A percentile compares a stretch with the other conserved stretches of the same genome.
These are phyloP conservation scores for Lomentospora prolificans DNA, from an alignment of 2,329 filamentous ascomycete species.

Conservation along the genomic window DNA sequence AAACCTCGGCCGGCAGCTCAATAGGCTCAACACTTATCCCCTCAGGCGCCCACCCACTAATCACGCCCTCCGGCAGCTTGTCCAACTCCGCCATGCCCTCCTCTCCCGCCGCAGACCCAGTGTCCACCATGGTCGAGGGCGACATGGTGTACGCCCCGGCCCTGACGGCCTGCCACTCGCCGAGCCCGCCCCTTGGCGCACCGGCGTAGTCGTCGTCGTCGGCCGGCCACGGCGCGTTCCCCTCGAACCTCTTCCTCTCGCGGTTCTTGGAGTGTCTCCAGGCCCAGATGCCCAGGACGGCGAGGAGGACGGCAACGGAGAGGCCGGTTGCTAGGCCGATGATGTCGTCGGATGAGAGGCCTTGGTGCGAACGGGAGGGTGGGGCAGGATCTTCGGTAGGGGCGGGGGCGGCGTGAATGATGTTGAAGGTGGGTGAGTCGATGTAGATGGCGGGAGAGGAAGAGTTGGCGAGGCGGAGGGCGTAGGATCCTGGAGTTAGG, in stretches of 20 bases:
- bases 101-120: neutral
- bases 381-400: neutral
- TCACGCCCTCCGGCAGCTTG: conserved; percentile 4
- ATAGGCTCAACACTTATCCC: neutral
- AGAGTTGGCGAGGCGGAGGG: conserved; percentile 7
- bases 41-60: conserved; percentile 3
- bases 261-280: conserved; percentile 3
- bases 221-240: neutral
- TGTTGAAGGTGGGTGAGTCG: conserved; percentile 8
- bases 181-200: neutral
- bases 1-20: neutral
- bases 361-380: neutral
- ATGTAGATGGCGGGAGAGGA: neutral
- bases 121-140: neutral
- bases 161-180: neutral
- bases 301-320: conserved; percentile 2
- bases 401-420: conserved; percentile 8
- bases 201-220: neutral
- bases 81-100: neutral
- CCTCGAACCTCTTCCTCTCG: neutral
- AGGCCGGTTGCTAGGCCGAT: conserved; percentile 9
- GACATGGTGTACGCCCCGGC: neutral
- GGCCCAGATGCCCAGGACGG: neutral
- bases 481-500: conserved; percentile 9
- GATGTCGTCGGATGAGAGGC: conserved; percentile 2